These are phyloP conservation scores for Eucalyptus albens DNA, from an alignment of 345 rosid species.

Conservation along the genomic window DNA sequence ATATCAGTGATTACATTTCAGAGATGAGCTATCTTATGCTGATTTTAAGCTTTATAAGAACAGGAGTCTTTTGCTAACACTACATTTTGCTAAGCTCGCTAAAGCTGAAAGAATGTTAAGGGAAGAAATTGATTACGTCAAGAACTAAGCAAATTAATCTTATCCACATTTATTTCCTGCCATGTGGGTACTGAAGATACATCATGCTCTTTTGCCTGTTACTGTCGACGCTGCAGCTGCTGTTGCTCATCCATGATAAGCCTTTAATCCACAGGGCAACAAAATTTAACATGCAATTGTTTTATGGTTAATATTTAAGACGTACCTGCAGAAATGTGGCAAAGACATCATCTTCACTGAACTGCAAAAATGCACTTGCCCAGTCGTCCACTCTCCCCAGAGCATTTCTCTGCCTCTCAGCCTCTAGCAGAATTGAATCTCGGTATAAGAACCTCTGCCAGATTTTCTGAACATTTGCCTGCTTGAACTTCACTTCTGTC, in stretches of 20 bases:
- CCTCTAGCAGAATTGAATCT: conserved; percentile 76
- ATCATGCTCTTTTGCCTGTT: neutral
- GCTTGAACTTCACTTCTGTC: conserved; percentile 59
- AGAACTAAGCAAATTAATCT: neutral
- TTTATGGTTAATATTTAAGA: neutral
- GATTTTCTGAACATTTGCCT: conserved; percentile 59
- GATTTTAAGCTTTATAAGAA: neutral
- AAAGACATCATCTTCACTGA: conserved; percentile 71
- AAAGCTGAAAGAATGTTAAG: neutral
- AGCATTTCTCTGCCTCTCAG: conserved; percentile 53
- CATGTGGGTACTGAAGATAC: neutral
- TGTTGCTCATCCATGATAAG: neutral
- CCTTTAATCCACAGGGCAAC: neutral
- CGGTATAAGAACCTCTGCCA: conserved; percentile 90
- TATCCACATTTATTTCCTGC: neutral
- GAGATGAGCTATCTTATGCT: neutral
- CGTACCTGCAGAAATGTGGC: conserved; percentile 72
- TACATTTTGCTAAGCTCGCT: neutral
- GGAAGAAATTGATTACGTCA: neutral
- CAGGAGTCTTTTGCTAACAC: neutral
- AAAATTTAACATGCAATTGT: neutral
- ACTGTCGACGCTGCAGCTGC: neutral
- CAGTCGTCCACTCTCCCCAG: conserved; percentile 45
- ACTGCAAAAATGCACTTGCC: conserved; percentile 49
- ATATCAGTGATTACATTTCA: neutral